Evolutionary conservation across 768 basidiomycete species (phyloP), one percentile per base, ranked within the genome.

Genomic region (Hygrocybe punicea): DNA sequence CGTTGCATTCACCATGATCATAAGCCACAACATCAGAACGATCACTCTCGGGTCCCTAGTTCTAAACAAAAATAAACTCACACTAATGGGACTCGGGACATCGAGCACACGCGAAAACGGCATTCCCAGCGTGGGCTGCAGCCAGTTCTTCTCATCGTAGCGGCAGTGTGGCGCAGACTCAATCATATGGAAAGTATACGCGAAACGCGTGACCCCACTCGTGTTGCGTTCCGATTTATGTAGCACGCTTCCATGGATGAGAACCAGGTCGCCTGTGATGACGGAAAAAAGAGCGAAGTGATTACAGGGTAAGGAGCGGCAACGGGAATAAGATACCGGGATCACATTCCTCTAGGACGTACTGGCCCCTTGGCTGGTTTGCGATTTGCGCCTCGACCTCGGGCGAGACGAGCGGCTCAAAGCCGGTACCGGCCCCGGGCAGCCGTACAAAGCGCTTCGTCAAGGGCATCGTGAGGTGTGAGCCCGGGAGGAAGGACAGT

Each of bases 131-230:
- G 93, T 93, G 1, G 95, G 93, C 68, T 98, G 95, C 57, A 98
- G 74, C 95, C 95, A 97, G 67, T 97, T 98, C 82, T 91, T 91
- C 65, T 84, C 81, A 59, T 98, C 96, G 57, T 95, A 97, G 39
- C 67, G 72, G 6, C 84, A 89, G 63, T 80, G 72, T 21, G 83
- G 86, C 39, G 81, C 80, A 17, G 81, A 86, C 65, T 96, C 91
- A 48, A 93, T 86, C 91, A 93, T 92, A 63, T 93, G 95, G 71
- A 97, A 98, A 0, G 97, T 98, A 68, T 98, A 99, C 25, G 95
- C 95, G 61, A 86, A 91, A 55, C 97, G 81, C 1, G 92, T 92
- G 59, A 85, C 79, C 19, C 81, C 75, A 53, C 90, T 92, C 1
- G 79, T 81, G 69, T 99, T 99, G 53, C 84, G 82, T 67, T 92